These are phyloP conservation scores for Hypholoma fasciculare DNA, from an alignment of 768 basidiomycete species.

Conservation along the genomic window DNA sequence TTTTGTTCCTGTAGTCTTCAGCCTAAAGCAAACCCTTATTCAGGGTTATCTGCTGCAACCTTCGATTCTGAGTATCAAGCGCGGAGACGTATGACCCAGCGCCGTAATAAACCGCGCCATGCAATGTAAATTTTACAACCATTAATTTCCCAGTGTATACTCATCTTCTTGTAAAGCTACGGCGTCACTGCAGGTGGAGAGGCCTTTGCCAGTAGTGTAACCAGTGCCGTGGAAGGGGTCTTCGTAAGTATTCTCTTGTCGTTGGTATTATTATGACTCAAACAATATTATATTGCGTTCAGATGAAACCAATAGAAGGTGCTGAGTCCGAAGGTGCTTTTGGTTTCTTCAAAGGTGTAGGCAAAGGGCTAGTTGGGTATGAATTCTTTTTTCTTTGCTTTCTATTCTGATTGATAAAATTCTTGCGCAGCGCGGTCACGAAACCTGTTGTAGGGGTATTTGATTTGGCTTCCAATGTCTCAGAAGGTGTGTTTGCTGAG, in stretches of 20 bases:
- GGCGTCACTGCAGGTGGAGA: slow-evolving; percentile 96
- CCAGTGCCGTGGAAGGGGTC: slow-evolving; percentile 95
- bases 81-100: slow-evolving; percentile 81
- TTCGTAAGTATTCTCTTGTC: slow-evolving; percentile 48
- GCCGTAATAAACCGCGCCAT: slow-evolving; percentile 94
- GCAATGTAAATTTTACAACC: slow-evolving; percentile 66
- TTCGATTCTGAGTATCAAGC: slow-evolving; percentile 96
- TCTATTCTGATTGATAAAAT: neutral
- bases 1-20: neutral
- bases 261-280: neutral
- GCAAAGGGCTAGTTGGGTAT: slow-evolving; percentile 94
- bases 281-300: neutral
- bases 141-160: neutral
- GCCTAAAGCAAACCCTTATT: neutral
- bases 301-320: slow-evolving; percentile 98
- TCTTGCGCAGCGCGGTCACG: slow-evolving; percentile 70
- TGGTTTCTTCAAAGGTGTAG: slow-evolving; percentile 98
- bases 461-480: slow-evolving; percentile 92
- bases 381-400: slow-evolving; percentile 12
- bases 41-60: slow-evolving; percentile 94
- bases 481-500: slow-evolving; percentile 66
- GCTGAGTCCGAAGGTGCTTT: slow-evolving; percentile 92
- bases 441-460: slow-evolving; percentile 98
- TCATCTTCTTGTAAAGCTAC: slow-evolving; percentile 51
- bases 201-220: slow-evolving; percentile 90